These are phyloP conservation scores for Filobasidium uniguttulatum DNA, from an alignment of 1,284 basidiomycete species.

Conservation along the genomic window DNA sequence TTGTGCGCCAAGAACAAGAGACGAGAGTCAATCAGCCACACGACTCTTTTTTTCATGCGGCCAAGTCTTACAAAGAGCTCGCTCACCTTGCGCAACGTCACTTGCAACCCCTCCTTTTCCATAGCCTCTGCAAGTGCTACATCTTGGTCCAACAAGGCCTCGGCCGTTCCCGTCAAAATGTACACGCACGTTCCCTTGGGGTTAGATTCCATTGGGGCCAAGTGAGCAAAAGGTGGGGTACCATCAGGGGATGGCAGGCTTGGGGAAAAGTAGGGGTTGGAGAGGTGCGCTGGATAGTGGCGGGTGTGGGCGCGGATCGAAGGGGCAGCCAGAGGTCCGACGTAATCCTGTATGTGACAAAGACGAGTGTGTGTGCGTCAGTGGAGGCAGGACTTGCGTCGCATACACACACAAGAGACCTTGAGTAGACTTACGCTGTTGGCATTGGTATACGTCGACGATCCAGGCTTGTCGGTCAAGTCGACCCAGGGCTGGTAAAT, in stretches of 20 bases:
- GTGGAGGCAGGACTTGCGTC: too few species aligned
- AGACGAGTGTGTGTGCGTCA: neutral
- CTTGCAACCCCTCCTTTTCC: slow-evolving; percentile 23
- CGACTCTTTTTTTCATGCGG: neutral
- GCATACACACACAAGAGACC: too few species aligned
- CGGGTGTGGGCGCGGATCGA: slow-evolving; percentile 15
- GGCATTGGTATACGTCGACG: slow-evolving; percentile 1
- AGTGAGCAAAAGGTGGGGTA: slow-evolving; percentile 11
- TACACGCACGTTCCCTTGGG: slow-evolving; percentile 17
- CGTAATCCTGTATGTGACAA: slow-evolving; percentile 12
- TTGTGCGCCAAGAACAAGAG: neutral
- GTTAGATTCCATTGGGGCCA: neutral
- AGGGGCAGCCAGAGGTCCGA: slow-evolving; percentile 3
- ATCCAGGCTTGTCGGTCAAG: slow-evolving; percentile 12
- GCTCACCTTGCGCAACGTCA: slow-evolving; percentile 15
- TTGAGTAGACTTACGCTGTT: slow-evolving; percentile 12
- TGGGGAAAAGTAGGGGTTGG: slow-evolving; percentile 16
- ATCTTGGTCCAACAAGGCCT: slow-evolving; percentile 26
- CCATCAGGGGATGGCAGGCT: slow-evolving; percentile 9
- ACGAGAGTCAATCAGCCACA: neutral
- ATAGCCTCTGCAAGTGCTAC: slow-evolving; percentile 19
- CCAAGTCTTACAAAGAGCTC: neutral
- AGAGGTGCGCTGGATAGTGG: slow-evolving; percentile 14
- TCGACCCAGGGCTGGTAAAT: slow-evolving; percentile 15
- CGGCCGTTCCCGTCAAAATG: slow-evolving; percentile 25